Evolutionary conservation across 805 yeast species (phyloP).

Genomic region (Maudiozyma serrabonitensis): DNA sequence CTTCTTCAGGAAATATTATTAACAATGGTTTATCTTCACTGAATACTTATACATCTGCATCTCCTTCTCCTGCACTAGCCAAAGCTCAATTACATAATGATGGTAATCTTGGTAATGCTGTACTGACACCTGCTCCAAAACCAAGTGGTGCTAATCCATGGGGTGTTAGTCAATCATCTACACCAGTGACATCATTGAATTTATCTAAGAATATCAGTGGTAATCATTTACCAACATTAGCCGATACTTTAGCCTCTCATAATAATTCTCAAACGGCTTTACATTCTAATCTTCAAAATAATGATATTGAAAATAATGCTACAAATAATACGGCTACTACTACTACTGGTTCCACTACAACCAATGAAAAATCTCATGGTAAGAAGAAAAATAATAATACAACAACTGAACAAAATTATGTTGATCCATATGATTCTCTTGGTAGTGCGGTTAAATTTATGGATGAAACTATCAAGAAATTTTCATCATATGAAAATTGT

Average conservation of each 20-base stretch:
- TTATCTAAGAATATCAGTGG: slow-evolving; percentile 19
- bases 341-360: slow-evolving; percentile 2
- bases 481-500: slow-evolving; percentile 32
- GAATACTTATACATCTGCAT: slow-evolving; percentile 2
- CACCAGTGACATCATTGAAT: slow-evolving; percentile 20
- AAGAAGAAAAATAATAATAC: slow-evolving; percentile 25
- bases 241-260: slow-evolving; percentile 12
- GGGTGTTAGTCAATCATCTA: slow-evolving; percentile 26
- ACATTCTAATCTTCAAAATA: not conserved
- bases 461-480: slow-evolving; percentile 37
- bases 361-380: slow-evolving; percentile 6
- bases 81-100: slow-evolving; percentile 23
- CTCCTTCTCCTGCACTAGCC: slow-evolving; percentile 24
- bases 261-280: not conserved
- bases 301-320: not conserved
- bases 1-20: slow-evolving; percentile 9
- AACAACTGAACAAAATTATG: slow-evolving; percentile 29
- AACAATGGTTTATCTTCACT: slow-evolving; percentile 1
- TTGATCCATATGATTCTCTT: slow-evolving; percentile 40
- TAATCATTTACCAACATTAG: slow-evolving; percentile 20
- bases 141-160: slow-evolving; percentile 28
- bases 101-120: slow-evolving; percentile 16
- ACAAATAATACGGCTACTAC: slow-evolving; percentile 1
- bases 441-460: slow-evolving; percentile 38
- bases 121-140: slow-evolving; percentile 26